Evolutionary conservation across 768 basidiomycete genomes (phyloP), one percentile per base, ranked within the genome.

Genomic region (Phanerochaete carnosa): DNA sequence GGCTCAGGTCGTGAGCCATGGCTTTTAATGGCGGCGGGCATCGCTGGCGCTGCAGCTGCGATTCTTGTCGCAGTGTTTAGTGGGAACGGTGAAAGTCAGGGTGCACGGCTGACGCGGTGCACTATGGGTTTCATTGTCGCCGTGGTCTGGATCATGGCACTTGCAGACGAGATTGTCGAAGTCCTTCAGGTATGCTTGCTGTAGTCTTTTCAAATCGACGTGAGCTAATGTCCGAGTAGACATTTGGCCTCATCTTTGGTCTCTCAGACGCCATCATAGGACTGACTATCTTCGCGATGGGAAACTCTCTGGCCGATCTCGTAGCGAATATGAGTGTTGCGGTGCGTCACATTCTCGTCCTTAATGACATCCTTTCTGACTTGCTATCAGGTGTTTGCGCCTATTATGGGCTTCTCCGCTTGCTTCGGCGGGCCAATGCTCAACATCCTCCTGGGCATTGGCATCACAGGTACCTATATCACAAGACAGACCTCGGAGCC

Each of bases 281-380:
- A 13, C 76, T 99, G 45, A 98, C 96, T 1, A 90, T 99, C 61
- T 99, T 99, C 64, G 97, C 96, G 1, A 83, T 98, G 29, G 96
- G 97, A 26, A 98, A 98, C 73, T 96, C 94, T 15, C 82, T 97
- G 4, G 96, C 95, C 0, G 97, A 99, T 74, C 83, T 98, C 23
- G 95, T 99, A 6, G 96, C 97, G 23, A 98, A 98, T 74, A 92
- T 93, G 79, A 94, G 91, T 55, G 93, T 98, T 11, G 96, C 96
- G 23, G 90, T 86, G 75, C 57, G 85, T 79, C 11, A 8, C 0
- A 15, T 33, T 4, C 15, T n/a, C 22, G 4, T 12, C 15, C 33
- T 29, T 12, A 32, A 22, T 29, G 6, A 6, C 2, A 45, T 60
- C 53, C 7, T 29, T 26, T 25, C 29, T 30, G 33, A 22, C 45